These are phyloP conservation scores for Radiomyces spectabilis DNA, from an alignment of 192 early-diverging fungal genomes.

Conservation along the genomic window DNA sequence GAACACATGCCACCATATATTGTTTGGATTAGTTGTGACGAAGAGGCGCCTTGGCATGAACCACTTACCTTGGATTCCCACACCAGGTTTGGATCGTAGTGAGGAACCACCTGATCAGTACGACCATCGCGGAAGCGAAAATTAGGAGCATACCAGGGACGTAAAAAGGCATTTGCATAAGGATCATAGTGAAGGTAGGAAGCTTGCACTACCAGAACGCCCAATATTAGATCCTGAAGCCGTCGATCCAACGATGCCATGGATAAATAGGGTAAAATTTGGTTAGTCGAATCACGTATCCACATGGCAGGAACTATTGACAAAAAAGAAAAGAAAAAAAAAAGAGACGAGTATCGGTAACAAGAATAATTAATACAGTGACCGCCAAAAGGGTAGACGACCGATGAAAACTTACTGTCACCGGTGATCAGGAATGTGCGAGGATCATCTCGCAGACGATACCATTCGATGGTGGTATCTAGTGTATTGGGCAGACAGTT, in stretches of 20 bases:
- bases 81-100: conserved; percentile 23
- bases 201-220: conserved; percentile 51
- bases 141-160: conserved; percentile 34
- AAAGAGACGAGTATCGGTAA: too few species aligned
- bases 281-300: conserved; percentile 68
- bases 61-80: conserved; percentile 53
- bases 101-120: conserved; percentile 37
- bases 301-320: conserved; percentile 67
- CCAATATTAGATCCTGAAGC: conserved; percentile 41
- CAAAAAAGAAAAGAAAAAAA: conserved; percentile 2
- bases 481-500: conserved; percentile 63
- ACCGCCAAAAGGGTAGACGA: not conserved
- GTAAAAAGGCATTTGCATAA: conserved; percentile 63
- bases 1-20: too few species aligned
- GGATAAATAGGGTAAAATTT: conserved; percentile 49
- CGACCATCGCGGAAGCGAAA: conserved; percentile 22
- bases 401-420: conserved; percentile 39
- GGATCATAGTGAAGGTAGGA: conserved; percentile 25
- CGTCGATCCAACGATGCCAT: conserved; percentile 27
- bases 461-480: conserved; percentile 63
- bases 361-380: too few species aligned
- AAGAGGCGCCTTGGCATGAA: too few species aligned
- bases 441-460: conserved; percentile 18
- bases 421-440: conserved; percentile 65
- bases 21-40: too few species aligned